These are phyloP conservation scores for Arxiozyma slooffiae DNA, from an alignment of 1,139 yeast species.

Conservation along the genomic window DNA sequence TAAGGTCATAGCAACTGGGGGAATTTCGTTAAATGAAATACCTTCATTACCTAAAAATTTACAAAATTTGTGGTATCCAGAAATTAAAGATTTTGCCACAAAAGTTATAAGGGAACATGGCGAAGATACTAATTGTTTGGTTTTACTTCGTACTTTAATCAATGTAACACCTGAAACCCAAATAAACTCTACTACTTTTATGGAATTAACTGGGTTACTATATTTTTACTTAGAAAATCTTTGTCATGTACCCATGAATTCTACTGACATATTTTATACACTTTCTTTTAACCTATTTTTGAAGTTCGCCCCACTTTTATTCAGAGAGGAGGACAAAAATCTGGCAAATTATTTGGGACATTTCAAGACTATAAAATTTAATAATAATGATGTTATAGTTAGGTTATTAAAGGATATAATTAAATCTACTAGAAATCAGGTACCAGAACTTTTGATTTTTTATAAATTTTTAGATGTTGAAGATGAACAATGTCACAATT, in stretches of 20 bases:
- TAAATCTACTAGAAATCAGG: slow-evolving; percentile 6
- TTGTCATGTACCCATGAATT: background rate
- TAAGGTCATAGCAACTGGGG: slow-evolving; percentile 6
- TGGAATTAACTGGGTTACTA: background rate
- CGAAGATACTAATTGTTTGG: background rate
- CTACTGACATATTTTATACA: background rate
- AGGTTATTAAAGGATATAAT: slow-evolving; percentile 13
- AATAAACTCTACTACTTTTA: background rate
- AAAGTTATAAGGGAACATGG: background rate
- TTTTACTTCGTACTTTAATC: background rate
- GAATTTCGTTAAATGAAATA: slow-evolving; percentile 3
- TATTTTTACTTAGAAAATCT: background rate
- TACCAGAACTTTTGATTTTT: slow-evolving; percentile 14
- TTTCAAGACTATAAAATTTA: background rate
- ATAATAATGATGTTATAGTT: slow-evolving; percentile 2
- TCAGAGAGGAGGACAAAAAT: background rate
- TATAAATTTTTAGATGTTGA: slow-evolving; percentile 13
- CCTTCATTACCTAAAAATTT: background rate
- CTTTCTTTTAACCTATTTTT: background rate
- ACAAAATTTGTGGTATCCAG: background rate
- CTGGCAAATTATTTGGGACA: background rate
- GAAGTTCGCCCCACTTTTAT: slow-evolving; percentile 1
- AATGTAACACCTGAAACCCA: background rate
- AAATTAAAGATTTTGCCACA: background rate
- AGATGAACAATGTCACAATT: slow-evolving; percentile 10